These are phyloP conservation scores for Allantophomopsis cytisporea DNA, from an alignment of 2,329 filamentous ascomycete species.

Conservation along the genomic window DNA sequence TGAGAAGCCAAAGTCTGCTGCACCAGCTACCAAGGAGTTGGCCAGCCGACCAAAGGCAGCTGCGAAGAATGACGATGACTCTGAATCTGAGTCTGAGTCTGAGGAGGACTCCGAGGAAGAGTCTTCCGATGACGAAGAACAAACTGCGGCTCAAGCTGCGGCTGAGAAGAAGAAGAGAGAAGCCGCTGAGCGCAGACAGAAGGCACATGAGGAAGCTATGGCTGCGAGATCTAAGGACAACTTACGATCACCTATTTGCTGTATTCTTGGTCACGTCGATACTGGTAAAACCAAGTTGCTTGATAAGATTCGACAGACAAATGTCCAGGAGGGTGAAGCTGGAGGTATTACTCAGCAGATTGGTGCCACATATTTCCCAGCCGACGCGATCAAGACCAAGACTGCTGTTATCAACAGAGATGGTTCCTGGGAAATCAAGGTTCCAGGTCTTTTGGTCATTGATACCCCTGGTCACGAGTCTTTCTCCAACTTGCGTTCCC, in stretches of 20 bases:
- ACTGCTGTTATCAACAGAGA: slow-evolving; percentile 88
- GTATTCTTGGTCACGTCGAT: slow-evolving; percentile 99
- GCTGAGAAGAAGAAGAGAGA: slow-evolving; percentile 74
- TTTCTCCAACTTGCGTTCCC: slow-evolving; percentile 93
- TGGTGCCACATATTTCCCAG: slow-evolving; percentile 97
- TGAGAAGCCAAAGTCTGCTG: slow-evolving; percentile 31
- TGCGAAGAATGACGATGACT: slow-evolving; percentile 13
- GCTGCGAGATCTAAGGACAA: slow-evolving; percentile 88
- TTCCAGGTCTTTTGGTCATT: slow-evolving; percentile 90
- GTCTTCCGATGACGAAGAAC: slow-evolving; percentile 57
- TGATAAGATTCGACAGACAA: slow-evolving; percentile 96
- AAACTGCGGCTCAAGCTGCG: slow-evolving; percentile 58
- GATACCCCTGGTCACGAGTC: slow-evolving; percentile 99
- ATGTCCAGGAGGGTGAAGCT: slow-evolving; percentile 97
- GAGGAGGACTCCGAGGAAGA: slow-evolving; percentile 41
- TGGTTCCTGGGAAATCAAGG: slow-evolving; percentile 86
- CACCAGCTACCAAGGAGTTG: neutral
- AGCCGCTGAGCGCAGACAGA: slow-evolving; percentile 75
- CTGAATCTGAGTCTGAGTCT: slow-evolving; percentile 50
- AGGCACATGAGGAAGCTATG: slow-evolving; percentile 81
- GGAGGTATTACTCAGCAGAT: slow-evolving; percentile 99
- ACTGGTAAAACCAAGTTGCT: slow-evolving; percentile 99
- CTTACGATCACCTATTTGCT: slow-evolving; percentile 94
- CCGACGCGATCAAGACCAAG: slow-evolving; percentile 85
- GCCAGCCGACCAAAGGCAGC: neutral